Evolutionary conservation across 1,284 basidiomycete genomes (phyloP).

Genomic region (Microbotryum lychnidis-dioicae): DNA sequence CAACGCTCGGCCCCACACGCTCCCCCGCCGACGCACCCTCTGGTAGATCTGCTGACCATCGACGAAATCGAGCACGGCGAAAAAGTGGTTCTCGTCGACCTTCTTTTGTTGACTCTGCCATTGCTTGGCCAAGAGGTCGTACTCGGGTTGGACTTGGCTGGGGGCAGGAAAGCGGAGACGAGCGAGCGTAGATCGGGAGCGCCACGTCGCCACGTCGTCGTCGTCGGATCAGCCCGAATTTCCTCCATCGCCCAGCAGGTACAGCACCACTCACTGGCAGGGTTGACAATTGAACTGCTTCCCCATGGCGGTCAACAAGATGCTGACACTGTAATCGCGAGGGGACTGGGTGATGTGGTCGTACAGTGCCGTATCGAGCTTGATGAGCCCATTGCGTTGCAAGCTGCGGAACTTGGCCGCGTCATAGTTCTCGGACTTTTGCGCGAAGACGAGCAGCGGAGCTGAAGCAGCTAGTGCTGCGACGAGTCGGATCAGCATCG

Average conservation of each 20-base stretch:
- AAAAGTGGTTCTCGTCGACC: conserved; percentile 68
- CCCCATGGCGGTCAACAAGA: conserved; percentile 79
- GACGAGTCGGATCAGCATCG: no score
- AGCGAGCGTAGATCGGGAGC: not conserved
- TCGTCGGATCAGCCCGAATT: not conserved
- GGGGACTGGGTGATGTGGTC: conserved; percentile 56
- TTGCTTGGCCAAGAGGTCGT: conserved; percentile 64
- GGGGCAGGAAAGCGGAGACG: not conserved
- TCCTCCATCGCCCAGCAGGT: not conserved
- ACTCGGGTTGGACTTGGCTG: conserved; percentile 78
- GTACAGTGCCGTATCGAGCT: conserved; percentile 63
- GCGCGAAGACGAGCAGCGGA: not conserved
- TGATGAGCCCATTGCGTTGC: conserved; percentile 64
- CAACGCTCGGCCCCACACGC: not conserved
- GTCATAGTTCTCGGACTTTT: conserved; percentile 33
- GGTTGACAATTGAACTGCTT: conserved; percentile 55
- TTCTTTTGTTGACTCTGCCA: conserved; percentile 48
- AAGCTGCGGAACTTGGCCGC: conserved; percentile 51
- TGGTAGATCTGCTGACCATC: conserved; percentile 66
- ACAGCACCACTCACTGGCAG: conserved; percentile 40
- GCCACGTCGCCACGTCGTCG: not conserved
- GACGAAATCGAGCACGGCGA: conserved; percentile 81
- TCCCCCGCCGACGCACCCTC: conserved; percentile 48
- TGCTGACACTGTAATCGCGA: conserved; percentile 71
- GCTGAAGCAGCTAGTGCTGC: no score